These are phyloP conservation scores for Russula dissimulans DNA, from an alignment of 768 basidiomycete genomes.

Conservation along the genomic window DNA sequence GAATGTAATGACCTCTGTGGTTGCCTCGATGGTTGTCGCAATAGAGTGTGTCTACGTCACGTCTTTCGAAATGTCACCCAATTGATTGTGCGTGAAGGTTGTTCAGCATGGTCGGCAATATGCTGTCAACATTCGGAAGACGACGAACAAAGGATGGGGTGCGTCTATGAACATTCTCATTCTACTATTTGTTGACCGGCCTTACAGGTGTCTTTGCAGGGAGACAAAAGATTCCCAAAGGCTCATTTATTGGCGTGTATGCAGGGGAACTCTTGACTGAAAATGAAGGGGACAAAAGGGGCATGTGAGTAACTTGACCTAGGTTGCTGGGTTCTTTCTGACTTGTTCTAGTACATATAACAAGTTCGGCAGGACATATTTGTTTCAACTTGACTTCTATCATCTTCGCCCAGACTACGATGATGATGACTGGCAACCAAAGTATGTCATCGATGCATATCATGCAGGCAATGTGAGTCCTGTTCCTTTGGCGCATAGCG, in stretches of 20 bases:
- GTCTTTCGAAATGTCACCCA: neutral
- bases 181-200: conserved; percentile 2
- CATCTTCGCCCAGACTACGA: conserved; percentile 37
- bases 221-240: conserved; percentile 49
- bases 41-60: conserved; percentile 47
- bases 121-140: conserved; percentile 57
- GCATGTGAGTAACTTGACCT: conserved; percentile 38
- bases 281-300: conserved; percentile 55
- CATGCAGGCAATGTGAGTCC: conserved; percentile 73
- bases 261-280: conserved; percentile 75
- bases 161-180: conserved; percentile 17
- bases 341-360: conserved; percentile 52
- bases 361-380: conserved; percentile 62
- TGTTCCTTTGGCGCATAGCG: neutral
- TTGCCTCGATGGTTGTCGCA: conserved; percentile 74
- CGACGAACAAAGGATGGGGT: conserved; percentile 82
- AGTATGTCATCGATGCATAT: conserved; percentile 76
- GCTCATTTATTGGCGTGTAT: conserved; percentile 77
- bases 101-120: conserved; percentile 71
- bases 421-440: conserved; percentile 27
- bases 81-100: conserved; percentile 40
- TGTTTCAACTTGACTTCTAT: conserved; percentile 77
- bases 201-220: conserved; percentile 61
- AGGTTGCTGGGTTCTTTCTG: neutral
- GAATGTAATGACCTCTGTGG: conserved; percentile 81